Evolutionary conservation across 2,329 filamentous ascomycete species (phyloP).

Genomic region (Sphaerulina vaccinii): DNA sequence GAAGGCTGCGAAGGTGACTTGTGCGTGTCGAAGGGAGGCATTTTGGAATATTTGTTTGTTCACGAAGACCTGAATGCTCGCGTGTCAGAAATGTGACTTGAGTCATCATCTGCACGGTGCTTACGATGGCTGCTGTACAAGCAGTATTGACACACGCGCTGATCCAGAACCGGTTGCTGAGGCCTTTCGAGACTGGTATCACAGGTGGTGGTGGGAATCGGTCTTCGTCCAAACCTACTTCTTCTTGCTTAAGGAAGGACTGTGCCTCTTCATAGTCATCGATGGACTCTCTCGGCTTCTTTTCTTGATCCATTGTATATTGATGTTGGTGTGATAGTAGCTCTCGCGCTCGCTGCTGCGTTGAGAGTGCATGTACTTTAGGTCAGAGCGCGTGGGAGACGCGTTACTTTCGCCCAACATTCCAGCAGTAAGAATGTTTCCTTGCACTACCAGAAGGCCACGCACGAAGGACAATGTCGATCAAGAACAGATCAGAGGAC

Average conservation of each 20-base stretch:
- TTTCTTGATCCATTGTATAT: constrained; percentile 2
- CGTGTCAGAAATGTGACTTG: background rate
- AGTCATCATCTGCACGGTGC: constrained; percentile 4
- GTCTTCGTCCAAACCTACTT: background rate
- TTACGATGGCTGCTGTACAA: constrained; percentile 27
- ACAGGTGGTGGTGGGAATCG: background rate
- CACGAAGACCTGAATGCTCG: constrained; percentile 59
- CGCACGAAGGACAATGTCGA: background rate
- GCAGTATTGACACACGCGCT: constrained; percentile 24
- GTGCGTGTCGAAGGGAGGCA: constrained; percentile 59
- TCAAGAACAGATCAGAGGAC: background rate
- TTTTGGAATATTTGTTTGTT: constrained; percentile 70
- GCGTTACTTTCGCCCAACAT: constrained; percentile 14
- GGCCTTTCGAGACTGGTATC: background rate
- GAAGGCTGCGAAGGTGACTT: constrained; percentile 66
- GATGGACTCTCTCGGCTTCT: constrained; percentile 18
- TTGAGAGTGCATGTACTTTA: constrained; percentile 4
- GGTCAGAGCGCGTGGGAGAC: background rate
- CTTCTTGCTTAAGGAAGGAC: constrained; percentile 23
- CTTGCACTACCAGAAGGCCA: constrained; percentile 8
- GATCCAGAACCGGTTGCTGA: constrained; percentile 26
- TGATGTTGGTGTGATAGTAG: background rate
- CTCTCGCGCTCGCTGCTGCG: background rate
- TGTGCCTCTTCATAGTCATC: constrained; percentile 20
- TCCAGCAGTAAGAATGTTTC: constrained; percentile 18